Evolutionary conservation across 306 rosid genomes (phyloP).

Genomic region (Ochetophila trinervis): DNA sequence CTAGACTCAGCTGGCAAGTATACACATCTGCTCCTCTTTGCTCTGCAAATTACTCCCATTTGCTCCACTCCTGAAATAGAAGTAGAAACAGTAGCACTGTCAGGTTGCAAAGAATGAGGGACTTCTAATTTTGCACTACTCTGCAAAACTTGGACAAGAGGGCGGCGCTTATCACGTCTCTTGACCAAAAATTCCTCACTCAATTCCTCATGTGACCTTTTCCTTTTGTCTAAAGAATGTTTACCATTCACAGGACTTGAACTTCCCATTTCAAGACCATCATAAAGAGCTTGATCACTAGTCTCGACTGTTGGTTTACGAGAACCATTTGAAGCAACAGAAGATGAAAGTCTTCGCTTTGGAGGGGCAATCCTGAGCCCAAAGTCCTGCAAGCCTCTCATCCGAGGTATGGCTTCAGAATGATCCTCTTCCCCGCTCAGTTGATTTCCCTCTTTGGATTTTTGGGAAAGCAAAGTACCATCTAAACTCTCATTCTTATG

Average conservation of each 20-base stretch:
- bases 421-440: constrained; percentile 47
- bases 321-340: constrained; percentile 43
- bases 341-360: constrained; percentile 41
- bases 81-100: constrained; percentile 33
- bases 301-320: constrained; percentile 40
- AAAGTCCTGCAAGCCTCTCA: constrained; percentile 68
- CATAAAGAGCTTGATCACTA: constrained; percentile 32
- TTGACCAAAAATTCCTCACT: constrained; percentile 28
- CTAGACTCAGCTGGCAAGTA: constrained; percentile 68
- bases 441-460: constrained; percentile 43
- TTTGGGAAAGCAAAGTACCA: constrained; percentile 30
- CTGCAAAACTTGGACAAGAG: constrained; percentile 35
- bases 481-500: constrained; percentile 34
- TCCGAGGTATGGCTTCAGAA: constrained; percentile 43
- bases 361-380: constrained; percentile 46
- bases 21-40: constrained; percentile 65
- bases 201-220: constrained; percentile 27
- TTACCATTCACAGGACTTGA: constrained; percentile 36
- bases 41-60: constrained; percentile 42
- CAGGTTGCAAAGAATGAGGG: constrained; percentile 32
- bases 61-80: constrained; percentile 59
- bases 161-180: constrained; percentile 21
- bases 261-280: constrained; percentile 37
- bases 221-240: constrained; percentile 30
- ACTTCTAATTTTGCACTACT: constrained; percentile 31